Evolutionary conservation across 495 filamentous ascomycete species (phyloP).

Genomic region (Umbilicaria muhlenbergii): DNA sequence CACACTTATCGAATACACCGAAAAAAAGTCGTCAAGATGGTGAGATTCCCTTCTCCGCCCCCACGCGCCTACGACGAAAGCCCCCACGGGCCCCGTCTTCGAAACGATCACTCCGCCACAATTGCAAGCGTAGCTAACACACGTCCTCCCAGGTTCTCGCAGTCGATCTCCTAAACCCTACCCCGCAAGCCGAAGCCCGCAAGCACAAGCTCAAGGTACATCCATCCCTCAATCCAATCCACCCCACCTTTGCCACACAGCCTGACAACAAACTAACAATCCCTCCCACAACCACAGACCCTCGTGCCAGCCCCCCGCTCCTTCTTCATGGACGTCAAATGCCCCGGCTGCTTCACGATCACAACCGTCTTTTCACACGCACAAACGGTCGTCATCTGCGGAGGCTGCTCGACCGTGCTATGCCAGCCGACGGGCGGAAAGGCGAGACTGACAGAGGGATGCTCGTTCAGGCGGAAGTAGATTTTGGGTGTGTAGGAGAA

Average conservation of each 20-base stretch:
- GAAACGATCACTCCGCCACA: too few relatives aligned
- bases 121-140: constrained; percentile 19
- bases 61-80: too few relatives aligned
- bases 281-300: constrained; percentile 34
- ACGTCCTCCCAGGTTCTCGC: constrained; percentile 75
- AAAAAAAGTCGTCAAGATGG: not conserved
- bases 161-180: constrained; percentile 98
- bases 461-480: constrained; percentile 99
- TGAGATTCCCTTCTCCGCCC: not conserved
- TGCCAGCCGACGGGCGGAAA: constrained; percentile 99
- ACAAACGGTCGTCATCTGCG: constrained; percentile 99
- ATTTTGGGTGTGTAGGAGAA: constrained; percentile 27
- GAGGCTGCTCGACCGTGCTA: constrained; percentile 89
- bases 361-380: constrained; percentile 99
- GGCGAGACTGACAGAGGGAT: constrained; percentile 92
- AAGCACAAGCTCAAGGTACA: constrained; percentile 99
- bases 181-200: constrained; percentile 82
- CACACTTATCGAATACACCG: constrained; percentile 1
- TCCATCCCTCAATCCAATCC: not conserved
- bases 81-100: too few relatives aligned
- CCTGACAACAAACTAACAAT: not conserved
- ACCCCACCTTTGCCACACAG: too few relatives aligned
- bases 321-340: constrained; percentile 99
- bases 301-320: constrained; percentile 91
- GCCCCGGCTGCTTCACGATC: constrained; percentile 99